Conservation (phyloP, 257 asterid species). For the Solanum etuberosum region DNA sequence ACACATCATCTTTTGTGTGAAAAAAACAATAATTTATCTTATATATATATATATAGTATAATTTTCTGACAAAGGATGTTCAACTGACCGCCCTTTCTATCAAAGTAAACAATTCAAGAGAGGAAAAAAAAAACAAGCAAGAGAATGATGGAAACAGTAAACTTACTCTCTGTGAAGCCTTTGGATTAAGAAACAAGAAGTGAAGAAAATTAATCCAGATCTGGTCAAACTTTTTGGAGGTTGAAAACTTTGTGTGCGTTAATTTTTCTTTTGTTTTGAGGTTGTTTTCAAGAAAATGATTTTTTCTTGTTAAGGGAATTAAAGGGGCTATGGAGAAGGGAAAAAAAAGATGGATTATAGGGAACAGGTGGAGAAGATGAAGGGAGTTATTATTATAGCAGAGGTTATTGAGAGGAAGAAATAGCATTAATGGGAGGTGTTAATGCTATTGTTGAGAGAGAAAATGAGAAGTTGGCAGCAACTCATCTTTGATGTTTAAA, state of each 20-base stretch:
- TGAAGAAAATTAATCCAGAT: neutral
- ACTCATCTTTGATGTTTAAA: conserved; percentile 18
- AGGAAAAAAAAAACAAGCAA: neutral
- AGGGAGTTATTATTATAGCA: conserved; percentile 52
- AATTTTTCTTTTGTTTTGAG: too few relatives aligned
- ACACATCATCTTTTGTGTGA: neutral
- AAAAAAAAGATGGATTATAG: neutral
- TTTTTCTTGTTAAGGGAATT: conserved; percentile 70
- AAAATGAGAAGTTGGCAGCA: conserved; percentile 13
- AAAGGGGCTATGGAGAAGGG: conserved; percentile 12
- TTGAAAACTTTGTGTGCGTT: neutral
- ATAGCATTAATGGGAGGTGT: conserved; percentile 56
- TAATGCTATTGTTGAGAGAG: conserved; percentile 36
- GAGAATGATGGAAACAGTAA: neutral
- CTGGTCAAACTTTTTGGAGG: neutral
- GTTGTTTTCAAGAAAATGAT: neutral
- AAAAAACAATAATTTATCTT: neutral
- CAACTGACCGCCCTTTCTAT: too few relatives aligned
- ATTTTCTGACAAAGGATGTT: neutral
- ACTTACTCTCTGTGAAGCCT: neutral
- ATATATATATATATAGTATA: neutral
- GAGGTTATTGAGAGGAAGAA: conserved; percentile 66
- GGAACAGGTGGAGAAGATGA: neutral
- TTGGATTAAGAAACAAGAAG: neutral
- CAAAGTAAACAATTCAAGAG: neutral